Evolutionary conservation across 2,329 filamentous ascomycete genomes (phyloP).

Genomic region (Fusarium annulatum): DNA sequence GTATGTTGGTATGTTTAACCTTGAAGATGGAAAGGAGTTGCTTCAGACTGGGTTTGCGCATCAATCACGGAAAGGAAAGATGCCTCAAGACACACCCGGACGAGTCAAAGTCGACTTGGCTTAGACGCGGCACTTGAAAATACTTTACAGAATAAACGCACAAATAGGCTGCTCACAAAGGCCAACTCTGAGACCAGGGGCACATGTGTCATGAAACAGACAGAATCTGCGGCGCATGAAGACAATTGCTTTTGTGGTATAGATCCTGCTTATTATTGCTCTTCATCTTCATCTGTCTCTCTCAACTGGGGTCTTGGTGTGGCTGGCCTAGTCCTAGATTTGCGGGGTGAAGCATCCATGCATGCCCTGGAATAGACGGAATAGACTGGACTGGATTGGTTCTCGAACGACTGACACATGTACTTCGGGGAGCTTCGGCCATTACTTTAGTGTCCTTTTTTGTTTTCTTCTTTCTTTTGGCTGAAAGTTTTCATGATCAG

Average conservation of each 20-base stretch:
- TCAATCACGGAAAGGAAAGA: slow-evolving; percentile 38
- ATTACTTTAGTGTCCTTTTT: neutral
- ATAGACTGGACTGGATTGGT: slow-evolving; percentile 9
- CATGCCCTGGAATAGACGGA: slow-evolving; percentile 2
- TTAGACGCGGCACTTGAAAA: slow-evolving; percentile 14
- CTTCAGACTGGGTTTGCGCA: slow-evolving; percentile 30
- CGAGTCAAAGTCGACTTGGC: slow-evolving; percentile 19
- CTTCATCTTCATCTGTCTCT: neutral
- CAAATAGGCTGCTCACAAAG: slow-evolving; percentile 41
- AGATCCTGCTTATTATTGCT: slow-evolving; percentile 10
- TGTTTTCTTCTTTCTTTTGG: neutral
- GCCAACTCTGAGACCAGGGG: slow-evolving; percentile 5
- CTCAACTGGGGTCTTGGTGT: slow-evolving; percentile 8
- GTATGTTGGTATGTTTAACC: neutral
- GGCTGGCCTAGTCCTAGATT: slow-evolving; percentile 1
- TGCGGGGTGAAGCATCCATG: slow-evolving; percentile 29
- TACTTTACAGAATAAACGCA: slow-evolving; percentile 39
- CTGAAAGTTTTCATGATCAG: slow-evolving; percentile 5
- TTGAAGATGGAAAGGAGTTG: neutral
- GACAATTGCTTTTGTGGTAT: slow-evolving; percentile 19
- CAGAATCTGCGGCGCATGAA: slow-evolving; percentile 11
- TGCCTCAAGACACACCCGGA: slow-evolving; percentile 2
- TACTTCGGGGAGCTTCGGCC: slow-evolving; percentile 8
- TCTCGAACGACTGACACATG: slow-evolving; percentile 3
- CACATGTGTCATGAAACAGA: slow-evolving; percentile 33